Evolutionary conservation across 768 basidiomycete genomes (phyloP).

Genomic region (Psilocybe sp.): DNA sequence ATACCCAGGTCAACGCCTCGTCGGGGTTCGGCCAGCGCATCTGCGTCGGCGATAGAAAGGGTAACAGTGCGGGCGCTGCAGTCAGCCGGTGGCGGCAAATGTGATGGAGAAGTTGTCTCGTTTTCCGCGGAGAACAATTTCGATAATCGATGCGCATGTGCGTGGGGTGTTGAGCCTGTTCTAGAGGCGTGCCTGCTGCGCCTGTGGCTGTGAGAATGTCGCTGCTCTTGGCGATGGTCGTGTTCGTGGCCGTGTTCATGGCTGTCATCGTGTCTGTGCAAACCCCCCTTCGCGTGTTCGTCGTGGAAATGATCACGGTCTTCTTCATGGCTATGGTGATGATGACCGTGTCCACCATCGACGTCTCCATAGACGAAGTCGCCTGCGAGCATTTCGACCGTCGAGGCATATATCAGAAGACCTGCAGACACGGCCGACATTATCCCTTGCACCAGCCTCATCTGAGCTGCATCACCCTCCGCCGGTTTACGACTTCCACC

Average conservation of each 20-base stretch:
- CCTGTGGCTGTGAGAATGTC: neutral
- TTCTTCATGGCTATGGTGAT: conserved; percentile 17
- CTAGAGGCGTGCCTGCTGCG: neutral
- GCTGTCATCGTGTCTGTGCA: conserved; percentile 7
- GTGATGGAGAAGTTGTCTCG: too few relatives aligned
- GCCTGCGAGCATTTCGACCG: conserved; percentile 84
- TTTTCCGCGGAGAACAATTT: too few relatives aligned
- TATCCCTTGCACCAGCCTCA: conserved; percentile 62
- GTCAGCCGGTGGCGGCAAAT: too few relatives aligned
- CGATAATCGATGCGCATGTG: too few relatives aligned
- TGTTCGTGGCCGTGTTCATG: neutral
- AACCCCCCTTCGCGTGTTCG: conserved; percentile 4
- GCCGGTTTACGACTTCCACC: conserved; percentile 16
- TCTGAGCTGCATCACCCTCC: conserved; percentile 16
- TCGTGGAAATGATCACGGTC: conserved; percentile 9
- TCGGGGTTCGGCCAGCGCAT: neutral
- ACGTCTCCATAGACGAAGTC: conserved; percentile 79
- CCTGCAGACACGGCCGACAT: conserved; percentile 83
- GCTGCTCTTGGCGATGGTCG: neutral
- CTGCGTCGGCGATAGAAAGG: neutral
- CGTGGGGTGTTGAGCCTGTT: neutral
- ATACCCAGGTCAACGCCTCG: neutral
- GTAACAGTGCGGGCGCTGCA: too few relatives aligned
- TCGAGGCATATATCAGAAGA: conserved; percentile 80
- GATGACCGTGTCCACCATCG: conserved; percentile 20